Evolutionary conservation across 495 filamentous ascomycete species (phyloP).

Genomic region (Recurvomyces mirabilis): DNA sequence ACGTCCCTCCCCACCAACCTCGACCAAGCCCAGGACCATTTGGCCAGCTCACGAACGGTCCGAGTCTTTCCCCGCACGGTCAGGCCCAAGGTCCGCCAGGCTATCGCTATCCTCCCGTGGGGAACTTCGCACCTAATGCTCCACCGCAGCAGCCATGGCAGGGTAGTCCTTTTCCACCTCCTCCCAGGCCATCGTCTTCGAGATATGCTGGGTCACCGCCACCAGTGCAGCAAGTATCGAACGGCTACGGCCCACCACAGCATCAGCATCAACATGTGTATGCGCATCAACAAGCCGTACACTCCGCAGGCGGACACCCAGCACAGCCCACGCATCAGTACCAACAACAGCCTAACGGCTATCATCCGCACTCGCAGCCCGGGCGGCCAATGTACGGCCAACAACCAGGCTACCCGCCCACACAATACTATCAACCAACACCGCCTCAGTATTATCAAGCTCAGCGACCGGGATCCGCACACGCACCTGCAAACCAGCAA

Average conservation of each 20-base stretch:
- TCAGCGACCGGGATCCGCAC: neutral
- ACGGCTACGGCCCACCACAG: constrained; percentile 9
- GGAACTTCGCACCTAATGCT: constrained; percentile 15
- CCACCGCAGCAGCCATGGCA: constrained; percentile 19
- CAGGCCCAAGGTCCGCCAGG: constrained; percentile 21
- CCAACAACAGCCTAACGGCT: neutral
- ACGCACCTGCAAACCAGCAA: neutral
- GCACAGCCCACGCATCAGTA: neutral
- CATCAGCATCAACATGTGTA: constrained; percentile 18
- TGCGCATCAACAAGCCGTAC: constrained; percentile 15
- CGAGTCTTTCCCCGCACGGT: constrained; percentile 31
- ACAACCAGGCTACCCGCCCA: too few species aligned
- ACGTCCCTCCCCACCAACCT: constrained; percentile 14
- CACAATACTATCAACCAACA: neutral
- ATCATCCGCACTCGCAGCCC: neutral
- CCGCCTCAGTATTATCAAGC: neutral
- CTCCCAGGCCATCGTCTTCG: constrained; percentile 5
- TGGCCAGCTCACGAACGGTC: constrained; percentile 25
- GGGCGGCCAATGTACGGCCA: neutral
- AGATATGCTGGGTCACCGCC: constrained; percentile 14
- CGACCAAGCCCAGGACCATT: constrained; percentile 10
- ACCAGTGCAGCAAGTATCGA: constrained; percentile 1
- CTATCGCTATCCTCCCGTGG: constrained; percentile 13
- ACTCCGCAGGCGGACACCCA: constrained; percentile 8
- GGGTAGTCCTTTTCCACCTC: constrained; percentile 8